phyloP scores from a whole-genome alignment of 257 asterid species.

The Solanum tacnaense region DNA sequence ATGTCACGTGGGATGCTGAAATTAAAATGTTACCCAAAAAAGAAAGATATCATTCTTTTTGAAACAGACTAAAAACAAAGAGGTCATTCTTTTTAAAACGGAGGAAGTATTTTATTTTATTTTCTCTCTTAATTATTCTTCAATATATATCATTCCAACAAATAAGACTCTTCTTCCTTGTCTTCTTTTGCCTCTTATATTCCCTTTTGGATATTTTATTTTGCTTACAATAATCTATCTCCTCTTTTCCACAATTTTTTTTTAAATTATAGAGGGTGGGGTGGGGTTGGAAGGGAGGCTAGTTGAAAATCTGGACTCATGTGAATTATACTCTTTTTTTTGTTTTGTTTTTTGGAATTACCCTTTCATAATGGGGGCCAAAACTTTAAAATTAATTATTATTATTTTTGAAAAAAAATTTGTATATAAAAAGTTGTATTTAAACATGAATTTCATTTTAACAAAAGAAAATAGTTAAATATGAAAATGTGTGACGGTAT shows the following conservation, averaged over 20 bases:
- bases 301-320: not conserved
- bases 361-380: not conserved
- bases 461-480: not conserved
- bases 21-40: no score
- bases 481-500: not conserved
- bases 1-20: no score
- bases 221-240: not conserved
- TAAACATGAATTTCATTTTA: not conserved
- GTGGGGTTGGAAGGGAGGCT: not conserved
- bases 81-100: no score
- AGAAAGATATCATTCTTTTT: no score
- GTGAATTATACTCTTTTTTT: not conserved
- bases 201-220: not conserved
- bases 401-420: not conserved
- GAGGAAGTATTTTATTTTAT: not conserved
- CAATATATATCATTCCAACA: constrained; percentile 9
- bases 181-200: constrained; percentile 20
- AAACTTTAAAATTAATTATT: not conserved
- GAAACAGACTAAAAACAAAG: no score
- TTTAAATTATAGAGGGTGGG: not conserved
- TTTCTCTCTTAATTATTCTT: not conserved
- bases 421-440: not conserved
- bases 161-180: constrained; percentile 18
- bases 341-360: not conserved
- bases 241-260: not conserved